phyloP scores from a whole-genome alignment of 2,329 filamentous ascomycete species.

The Neofusicoccum sp. region DNA sequence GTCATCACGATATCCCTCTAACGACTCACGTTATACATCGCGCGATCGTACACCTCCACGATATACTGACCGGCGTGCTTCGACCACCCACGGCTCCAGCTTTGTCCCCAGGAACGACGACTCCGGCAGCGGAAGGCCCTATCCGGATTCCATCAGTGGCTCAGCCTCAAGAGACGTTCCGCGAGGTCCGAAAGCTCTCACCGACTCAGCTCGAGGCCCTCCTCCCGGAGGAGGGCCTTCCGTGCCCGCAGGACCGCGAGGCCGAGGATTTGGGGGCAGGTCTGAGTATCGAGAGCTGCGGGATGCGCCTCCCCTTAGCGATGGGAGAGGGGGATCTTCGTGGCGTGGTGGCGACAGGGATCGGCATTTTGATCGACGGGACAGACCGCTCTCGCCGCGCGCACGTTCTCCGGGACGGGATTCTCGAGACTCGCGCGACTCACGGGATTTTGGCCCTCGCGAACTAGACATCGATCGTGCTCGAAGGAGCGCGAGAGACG shows the following conservation, averaged over 20 bases:
- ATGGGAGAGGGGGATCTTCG: slow-evolving; percentile 57
- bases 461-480: slow-evolving; percentile 67
- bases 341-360: slow-evolving; percentile 54
- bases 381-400: slow-evolving; percentile 61
- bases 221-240: slow-evolving; percentile 31
- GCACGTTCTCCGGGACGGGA: slow-evolving; percentile 62
- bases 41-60: slow-evolving; percentile 49
- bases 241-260: slow-evolving; percentile 53
- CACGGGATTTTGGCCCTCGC: slow-evolving; percentile 58
- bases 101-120: slow-evolving; percentile 52
- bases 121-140: slow-evolving; percentile 26
- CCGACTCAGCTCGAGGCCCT: slow-evolving; percentile 57
- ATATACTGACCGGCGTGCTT: slow-evolving; percentile 69
- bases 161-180: slow-evolving; percentile 61
- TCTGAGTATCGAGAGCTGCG: slow-evolving; percentile 51
- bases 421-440: slow-evolving; percentile 61
- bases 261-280: slow-evolving; percentile 64
- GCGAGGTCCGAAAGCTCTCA: slow-evolving; percentile 75
- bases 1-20: slow-evolving; percentile 21
- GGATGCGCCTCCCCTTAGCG: slow-evolving; percentile 57
- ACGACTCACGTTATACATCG: slow-evolving; percentile 30
- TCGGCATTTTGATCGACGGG: slow-evolving; percentile 53
- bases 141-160: slow-evolving; percentile 26
- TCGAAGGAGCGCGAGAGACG: slow-evolving; percentile 68
- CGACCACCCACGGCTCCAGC: slow-evolving; percentile 57